Conservation (phyloP, 2,329 filamentous ascomycete species). For the Cladosporium sp. region DNA sequence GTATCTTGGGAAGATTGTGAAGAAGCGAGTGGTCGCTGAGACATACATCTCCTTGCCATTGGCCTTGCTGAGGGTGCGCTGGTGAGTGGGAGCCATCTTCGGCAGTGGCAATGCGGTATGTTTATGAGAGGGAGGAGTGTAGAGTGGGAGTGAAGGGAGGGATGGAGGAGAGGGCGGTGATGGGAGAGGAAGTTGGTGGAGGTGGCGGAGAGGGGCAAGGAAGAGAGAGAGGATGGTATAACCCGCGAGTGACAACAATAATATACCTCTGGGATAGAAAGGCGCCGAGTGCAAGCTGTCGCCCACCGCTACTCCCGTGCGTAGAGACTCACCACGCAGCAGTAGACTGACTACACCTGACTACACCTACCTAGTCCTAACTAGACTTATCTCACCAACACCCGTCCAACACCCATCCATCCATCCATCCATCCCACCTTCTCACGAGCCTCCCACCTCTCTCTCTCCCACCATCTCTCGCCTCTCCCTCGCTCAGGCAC, state of each 20-base stretch:
- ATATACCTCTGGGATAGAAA: not conserved
- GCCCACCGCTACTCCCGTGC: constrained; percentile 7
- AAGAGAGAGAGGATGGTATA: not conserved
- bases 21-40: not conserved
- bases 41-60: constrained; percentile 32
- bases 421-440: no score
- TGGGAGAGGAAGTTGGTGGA: not conserved
- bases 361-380: no score
- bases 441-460: not conserved
- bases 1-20: not conserved
- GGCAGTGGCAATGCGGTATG: not conserved
- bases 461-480: constrained; percentile 5
- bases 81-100: constrained; percentile 17
- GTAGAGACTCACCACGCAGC: no score
- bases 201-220: constrained; percentile 5
- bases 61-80: constrained; percentile 30
- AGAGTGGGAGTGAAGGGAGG: not conserved
- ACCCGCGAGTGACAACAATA: constrained; percentile 1
- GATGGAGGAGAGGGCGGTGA: not conserved
- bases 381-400: no score
- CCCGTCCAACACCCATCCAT: no score
- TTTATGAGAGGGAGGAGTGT: not conserved
- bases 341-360: no score
- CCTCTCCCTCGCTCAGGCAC: no score
- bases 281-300: constrained; percentile 3